A percentile compares a stretch with the other conserved stretches of the same genome.
Evolutionary conservation across 2,329 filamentous ascomycete genomes (phyloP).

Genomic region (Dactylellina drechsleri): DNA sequence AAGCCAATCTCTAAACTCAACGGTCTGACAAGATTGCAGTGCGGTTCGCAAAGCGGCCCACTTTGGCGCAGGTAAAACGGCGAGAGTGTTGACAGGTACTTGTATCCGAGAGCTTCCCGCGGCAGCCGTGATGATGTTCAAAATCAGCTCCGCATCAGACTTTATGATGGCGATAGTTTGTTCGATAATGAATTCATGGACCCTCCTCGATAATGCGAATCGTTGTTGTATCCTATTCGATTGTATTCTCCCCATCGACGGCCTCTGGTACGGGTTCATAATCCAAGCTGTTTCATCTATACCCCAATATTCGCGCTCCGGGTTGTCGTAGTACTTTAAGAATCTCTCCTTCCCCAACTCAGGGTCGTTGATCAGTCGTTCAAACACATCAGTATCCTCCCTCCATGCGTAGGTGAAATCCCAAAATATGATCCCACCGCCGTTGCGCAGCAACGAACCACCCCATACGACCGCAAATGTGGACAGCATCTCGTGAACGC

Average conservation of each 20-base stretch:
- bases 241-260: slow-evolving; percentile 38
- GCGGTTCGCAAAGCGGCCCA: slow-evolving; percentile 37
- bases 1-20: slow-evolving; percentile 51
- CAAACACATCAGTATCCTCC: slow-evolving; percentile 48
- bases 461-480: slow-evolving; percentile 44
- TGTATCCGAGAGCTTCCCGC: slow-evolving; percentile 48
- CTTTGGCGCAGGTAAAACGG: slow-evolving; percentile 35
- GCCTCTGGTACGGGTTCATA: slow-evolving; percentile 50
- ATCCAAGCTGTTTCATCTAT: slow-evolving; percentile 52
- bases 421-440: slow-evolving; percentile 51
- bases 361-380: slow-evolving; percentile 45
- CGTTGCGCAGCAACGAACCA: slow-evolving; percentile 41
- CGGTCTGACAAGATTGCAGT: slow-evolving; percentile 39
- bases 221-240: slow-evolving; percentile 46
- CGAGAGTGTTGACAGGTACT: slow-evolving; percentile 47
- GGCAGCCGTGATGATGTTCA: slow-evolving; percentile 47
- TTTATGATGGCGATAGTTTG: slow-evolving; percentile 52
- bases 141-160: slow-evolving; percentile 42
- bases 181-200: slow-evolving; percentile 53
- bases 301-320: slow-evolving; percentile 52
- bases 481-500: slow-evolving; percentile 38
- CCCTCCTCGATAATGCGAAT: slow-evolving; percentile 45
- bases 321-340: slow-evolving; percentile 53
- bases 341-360: slow-evolving; percentile 45
- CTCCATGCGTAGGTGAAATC: slow-evolving; percentile 51